A percentile compares a stretch with the other conserved stretches of the same genome.
These are phyloP conservation scores for Tripidium arundinaceum DNA, from an alignment of 202 grass and related monocot genomes.

Conservation along the genomic window DNA sequence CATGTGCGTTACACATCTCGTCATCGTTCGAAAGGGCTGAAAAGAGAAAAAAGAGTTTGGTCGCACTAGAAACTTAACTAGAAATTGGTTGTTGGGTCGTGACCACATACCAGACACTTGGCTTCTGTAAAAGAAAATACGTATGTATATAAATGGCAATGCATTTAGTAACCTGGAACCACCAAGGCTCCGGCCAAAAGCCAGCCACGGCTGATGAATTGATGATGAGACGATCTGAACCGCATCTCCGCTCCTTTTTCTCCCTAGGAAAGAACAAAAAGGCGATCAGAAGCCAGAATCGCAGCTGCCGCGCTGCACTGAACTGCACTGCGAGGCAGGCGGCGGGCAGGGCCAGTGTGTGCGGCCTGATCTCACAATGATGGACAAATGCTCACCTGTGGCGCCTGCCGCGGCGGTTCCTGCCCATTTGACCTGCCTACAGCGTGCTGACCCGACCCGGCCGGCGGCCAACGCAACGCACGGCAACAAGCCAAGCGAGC, in stretches of 20 bases:
- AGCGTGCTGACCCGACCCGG: not conserved
- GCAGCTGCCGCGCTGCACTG: not conserved
- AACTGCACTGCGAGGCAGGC: not conserved
- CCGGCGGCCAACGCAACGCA: not conserved
- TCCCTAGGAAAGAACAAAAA: not conserved
- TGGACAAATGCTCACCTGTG: constrained; percentile 2
- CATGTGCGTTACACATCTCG: not conserved
- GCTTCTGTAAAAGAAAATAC: not conserved
- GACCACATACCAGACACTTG: not conserved
- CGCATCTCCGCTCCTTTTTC: not conserved
- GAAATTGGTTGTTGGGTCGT: not conserved
- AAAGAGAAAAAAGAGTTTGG: not conserved
- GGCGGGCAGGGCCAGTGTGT: not conserved
- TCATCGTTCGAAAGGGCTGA: not conserved
- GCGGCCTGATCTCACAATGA: not conserved
- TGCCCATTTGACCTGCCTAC: constrained; percentile 35
- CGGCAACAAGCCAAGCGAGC: not conserved
- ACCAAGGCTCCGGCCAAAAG: not conserved
- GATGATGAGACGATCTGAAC: not conserved
- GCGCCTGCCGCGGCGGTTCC: not conserved
- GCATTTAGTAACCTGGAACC: no score
- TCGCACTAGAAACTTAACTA: not conserved
- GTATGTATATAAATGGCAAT: not conserved
- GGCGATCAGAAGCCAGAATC: not conserved
- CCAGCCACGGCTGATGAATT: not conserved